These are phyloP conservation scores for Ganoderma boninense DNA, from an alignment of 1,284 basidiomycete genomes.

Conservation along the genomic window DNA sequence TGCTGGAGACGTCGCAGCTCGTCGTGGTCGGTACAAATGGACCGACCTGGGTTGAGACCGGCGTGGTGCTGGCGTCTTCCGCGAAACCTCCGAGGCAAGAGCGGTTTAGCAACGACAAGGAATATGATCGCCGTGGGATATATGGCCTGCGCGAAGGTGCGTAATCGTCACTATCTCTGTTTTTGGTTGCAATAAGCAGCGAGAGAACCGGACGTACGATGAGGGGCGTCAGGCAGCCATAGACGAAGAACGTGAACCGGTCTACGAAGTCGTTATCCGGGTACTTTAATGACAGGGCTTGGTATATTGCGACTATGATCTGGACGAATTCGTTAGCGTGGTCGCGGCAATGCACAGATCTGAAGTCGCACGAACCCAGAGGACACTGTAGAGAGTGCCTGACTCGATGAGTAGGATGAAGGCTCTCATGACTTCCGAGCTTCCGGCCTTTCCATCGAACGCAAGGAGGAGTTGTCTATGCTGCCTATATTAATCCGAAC, in stretches of 20 bases:
- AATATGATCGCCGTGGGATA: constrained; percentile 1
- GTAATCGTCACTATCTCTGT: not conserved
- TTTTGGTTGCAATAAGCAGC: not conserved
- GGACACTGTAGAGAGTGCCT: not conserved
- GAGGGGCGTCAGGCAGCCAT: not conserved
- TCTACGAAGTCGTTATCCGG: not conserved
- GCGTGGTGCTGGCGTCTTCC: not conserved
- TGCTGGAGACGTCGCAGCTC: not conserved
- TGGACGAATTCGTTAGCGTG: not conserved
- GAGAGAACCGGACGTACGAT: not conserved
- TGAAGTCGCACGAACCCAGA: not conserved
- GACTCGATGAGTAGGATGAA: not conserved
- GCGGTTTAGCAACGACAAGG: constrained; percentile 9
- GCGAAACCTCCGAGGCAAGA: constrained; percentile 11
- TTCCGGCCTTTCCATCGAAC: not conserved
- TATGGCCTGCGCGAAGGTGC: not conserved
- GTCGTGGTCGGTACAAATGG: not conserved
- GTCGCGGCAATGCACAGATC: not conserved
- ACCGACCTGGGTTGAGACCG: not conserved
- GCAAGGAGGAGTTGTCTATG: not conserved
- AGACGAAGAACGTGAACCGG: not conserved
- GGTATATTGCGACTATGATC: not conserved
- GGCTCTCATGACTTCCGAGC: not conserved
- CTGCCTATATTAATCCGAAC: not conserved
- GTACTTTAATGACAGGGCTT: not conserved